A percentile compares a stretch with the other conserved stretches of the same genome.
phyloP scores from a whole-genome alignment of 306 rosid genomes.

The Vigna radiata region DNA sequence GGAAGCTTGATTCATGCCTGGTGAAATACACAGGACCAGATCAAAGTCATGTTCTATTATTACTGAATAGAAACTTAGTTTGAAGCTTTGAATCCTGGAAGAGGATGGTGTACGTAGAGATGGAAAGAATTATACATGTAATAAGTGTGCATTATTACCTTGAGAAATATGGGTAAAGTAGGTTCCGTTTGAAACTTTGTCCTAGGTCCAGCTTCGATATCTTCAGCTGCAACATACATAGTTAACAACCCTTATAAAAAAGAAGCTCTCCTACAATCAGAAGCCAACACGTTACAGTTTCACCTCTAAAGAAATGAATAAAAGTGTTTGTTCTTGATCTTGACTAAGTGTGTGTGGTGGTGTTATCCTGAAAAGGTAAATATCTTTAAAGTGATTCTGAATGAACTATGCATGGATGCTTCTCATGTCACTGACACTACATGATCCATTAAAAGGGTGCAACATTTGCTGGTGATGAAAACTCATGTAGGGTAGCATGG shows the following conservation, averaged over 20 bases:
- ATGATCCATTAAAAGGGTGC: conserved; percentile 40
- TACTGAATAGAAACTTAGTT: conserved; percentile 31
- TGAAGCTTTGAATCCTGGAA: conserved; percentile 42
- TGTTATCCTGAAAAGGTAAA: background rate
- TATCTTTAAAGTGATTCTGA: conserved; percentile 31
- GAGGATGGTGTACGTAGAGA: conserved; percentile 24
- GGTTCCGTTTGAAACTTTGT: conserved; percentile 79
- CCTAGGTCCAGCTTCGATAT: conserved; percentile 80
- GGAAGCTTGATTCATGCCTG: conserved; percentile 75
- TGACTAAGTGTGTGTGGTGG: conserved; percentile 15
- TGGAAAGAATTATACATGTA: conserved; percentile 1
- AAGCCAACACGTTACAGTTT: conserved; percentile 28
- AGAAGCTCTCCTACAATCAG: conserved; percentile 31
- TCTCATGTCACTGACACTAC: conserved; percentile 37
- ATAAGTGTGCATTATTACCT: conserved; percentile 61
- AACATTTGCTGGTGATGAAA: conserved; percentile 18
- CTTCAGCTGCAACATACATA: conserved; percentile 83
- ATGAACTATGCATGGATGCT: conserved; percentile 47
- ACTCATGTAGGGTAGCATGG: conserved; percentile 37
- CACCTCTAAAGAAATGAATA: conserved; percentile 1
- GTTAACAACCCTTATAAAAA: conserved; percentile 22
- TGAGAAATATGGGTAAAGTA: conserved; percentile 80
- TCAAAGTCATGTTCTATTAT: conserved; percentile 51
- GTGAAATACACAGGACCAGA: conserved; percentile 68
- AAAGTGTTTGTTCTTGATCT: conserved; percentile 18